Percentiles rank a stretch among this genome's conserved stretches.
These are phyloP conservation scores for Breviolum minutum DNA, from an alignment of 73 alveolate genomes.

Conservation along the genomic window DNA sequence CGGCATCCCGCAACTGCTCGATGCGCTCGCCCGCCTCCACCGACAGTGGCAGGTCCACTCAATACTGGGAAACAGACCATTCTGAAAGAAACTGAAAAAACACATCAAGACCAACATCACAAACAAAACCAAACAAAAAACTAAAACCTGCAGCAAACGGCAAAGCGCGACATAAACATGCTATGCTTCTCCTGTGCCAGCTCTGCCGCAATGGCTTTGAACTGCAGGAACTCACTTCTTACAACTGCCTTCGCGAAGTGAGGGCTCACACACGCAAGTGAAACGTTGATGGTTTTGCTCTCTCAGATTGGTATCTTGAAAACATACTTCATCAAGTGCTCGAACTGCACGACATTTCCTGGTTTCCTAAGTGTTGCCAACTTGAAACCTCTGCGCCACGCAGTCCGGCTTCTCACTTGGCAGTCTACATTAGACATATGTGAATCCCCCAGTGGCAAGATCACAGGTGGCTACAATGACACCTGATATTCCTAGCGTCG, in stretches of 20 bases:
- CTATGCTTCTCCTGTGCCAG: constrained; percentile 27
- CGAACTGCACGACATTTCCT: too few species aligned
- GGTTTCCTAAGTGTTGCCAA: neutral
- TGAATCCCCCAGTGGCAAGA: neutral
- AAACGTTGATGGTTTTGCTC: neutral
- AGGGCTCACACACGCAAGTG: neutral
- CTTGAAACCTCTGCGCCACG: neutral
- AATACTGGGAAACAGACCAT: neutral
- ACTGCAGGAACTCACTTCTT: constrained; percentile 92
- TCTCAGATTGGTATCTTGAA: neutral
- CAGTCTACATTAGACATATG: neutral
- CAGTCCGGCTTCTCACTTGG: neutral
- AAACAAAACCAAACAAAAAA: too few species aligned
- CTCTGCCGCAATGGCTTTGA: constrained; percentile 85
- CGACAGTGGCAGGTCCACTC: neutral
- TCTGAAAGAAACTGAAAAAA: neutral
- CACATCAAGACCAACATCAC: too few species aligned
- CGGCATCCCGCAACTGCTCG: constrained; percentile 93
- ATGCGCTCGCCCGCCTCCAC: constrained; percentile 82
- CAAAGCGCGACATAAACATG: neutral
- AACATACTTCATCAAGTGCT: neutral
- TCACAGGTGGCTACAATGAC: neutral
- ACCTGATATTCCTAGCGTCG: neutral
- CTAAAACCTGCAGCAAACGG: neutral
- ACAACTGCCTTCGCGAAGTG: constrained; percentile 44